phyloP scores from a whole-genome alignment of 768 basidiomycete species.

The Amanita pseudoporphyria region DNA sequence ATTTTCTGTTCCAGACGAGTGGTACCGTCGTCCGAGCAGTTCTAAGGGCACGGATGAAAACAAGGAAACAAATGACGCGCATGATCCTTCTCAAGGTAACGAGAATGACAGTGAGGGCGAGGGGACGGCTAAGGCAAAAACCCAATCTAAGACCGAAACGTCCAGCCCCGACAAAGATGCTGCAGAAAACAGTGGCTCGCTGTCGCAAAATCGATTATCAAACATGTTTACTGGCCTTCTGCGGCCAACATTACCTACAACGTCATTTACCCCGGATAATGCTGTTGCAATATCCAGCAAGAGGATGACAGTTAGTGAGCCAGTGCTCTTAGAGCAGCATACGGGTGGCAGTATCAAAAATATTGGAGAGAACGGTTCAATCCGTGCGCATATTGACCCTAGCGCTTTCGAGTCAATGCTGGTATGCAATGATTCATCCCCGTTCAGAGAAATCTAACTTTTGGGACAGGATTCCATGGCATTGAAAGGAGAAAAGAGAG shows the following conservation, averaged over 20 bases:
- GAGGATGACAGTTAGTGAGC: conserved; percentile 66
- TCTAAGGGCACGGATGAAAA: conserved; percentile 43
- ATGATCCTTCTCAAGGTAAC: conserved; percentile 34
- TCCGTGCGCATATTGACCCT: conserved; percentile 27
- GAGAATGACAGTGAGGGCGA: conserved; percentile 35
- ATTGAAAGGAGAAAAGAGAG: conserved; percentile 60
- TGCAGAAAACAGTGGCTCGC: conserved; percentile 44
- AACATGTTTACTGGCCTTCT: conserved; percentile 63
- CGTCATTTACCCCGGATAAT: conserved; percentile 22
- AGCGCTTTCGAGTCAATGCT: conserved; percentile 61
- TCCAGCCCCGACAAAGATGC: conserved; percentile 6
- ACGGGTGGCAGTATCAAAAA: conserved; percentile 16
- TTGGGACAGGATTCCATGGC: conserved; percentile 57
- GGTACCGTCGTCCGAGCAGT: conserved; percentile 57
- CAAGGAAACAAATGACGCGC: conserved; percentile 37
- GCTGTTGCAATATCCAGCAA: conserved; percentile 25
- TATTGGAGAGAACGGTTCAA: conserved; percentile 16
- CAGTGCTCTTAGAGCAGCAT: conserved; percentile 43
- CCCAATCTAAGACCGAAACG: conserved; percentile 11
- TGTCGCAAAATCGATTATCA: conserved; percentile 53
- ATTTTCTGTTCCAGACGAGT: conserved; percentile 70
- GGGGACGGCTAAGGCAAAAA: conserved; percentile 50
- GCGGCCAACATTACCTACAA: conserved; percentile 31
- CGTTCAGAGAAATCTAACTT: conserved; percentile 7
- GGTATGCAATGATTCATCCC: conserved; percentile 28